Percentiles rank a stretch among this genome's conserved stretches.
Conservation (phyloP, 1,284 basidiomycete genomes). For the Heterobasidion occidentale region DNA sequence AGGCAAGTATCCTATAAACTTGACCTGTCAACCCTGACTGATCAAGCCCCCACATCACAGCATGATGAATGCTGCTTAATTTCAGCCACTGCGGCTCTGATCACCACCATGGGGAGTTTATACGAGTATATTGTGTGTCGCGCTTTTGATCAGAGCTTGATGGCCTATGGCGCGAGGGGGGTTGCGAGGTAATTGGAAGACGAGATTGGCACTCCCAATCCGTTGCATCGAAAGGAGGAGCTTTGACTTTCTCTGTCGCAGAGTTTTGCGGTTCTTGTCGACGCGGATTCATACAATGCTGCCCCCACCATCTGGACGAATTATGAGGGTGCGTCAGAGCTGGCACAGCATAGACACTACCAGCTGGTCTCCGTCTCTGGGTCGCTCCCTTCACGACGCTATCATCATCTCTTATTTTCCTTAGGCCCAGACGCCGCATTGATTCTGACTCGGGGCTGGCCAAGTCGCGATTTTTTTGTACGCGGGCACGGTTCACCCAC, state of each 20-base stretch:
- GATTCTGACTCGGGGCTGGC: neutral
- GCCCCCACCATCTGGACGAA: neutral
- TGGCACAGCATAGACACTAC: neutral
- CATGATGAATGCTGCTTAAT: conserved; percentile 13
- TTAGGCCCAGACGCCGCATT: neutral
- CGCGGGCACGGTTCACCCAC: neutral
- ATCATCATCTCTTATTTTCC: neutral
- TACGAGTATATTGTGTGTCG: conserved; percentile 11
- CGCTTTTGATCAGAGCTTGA: neutral
- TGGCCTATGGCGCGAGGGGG: neutral
- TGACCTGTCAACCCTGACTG: neutral
- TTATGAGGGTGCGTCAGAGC: neutral
- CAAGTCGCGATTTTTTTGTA: neutral
- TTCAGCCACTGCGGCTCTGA: neutral
- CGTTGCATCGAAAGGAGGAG: neutral
- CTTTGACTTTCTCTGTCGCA: neutral
- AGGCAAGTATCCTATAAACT: conserved; percentile 41
- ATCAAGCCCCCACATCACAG: conserved; percentile 4
- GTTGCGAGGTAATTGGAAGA: neutral
- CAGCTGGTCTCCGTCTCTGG: neutral
- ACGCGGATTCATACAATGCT: neutral
- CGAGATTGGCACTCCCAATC: neutral
- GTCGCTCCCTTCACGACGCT: neutral
- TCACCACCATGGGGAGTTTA: conserved; percentile 2
- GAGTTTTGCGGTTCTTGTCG: neutral